Base-by-base conservation (phyloP, 2,329 filamentous ascomycete species). In the Trichophyton simii region DNA sequence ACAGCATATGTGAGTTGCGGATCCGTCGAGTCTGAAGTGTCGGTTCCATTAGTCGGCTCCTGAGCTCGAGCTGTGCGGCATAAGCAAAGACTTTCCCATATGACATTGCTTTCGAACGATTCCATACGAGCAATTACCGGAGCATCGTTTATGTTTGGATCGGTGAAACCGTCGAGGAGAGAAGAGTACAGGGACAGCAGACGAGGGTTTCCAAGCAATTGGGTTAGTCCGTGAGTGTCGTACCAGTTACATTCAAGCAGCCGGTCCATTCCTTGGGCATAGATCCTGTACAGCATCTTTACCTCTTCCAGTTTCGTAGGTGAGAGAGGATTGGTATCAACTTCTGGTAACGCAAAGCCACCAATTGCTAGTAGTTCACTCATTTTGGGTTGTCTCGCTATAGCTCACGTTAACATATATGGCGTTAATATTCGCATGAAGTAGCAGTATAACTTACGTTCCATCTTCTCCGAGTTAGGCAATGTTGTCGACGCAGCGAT, bases 201-300 rank as follows among this genome's bases (percentile, higher is more conserved):
- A 31, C 77, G 75, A 31, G 78, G 75, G 69, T 87, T 80, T 41
- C 73, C 74, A 62, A 83, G 73, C 1, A 87, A 73, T 59, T 79
- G 74, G n/a, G 71, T 72, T 60, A 81, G 76, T 60, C 80, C 82
- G 65, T 79, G 79, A 42, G 75, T 76, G 28, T 77, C 83, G 75
- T 89, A 96, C 91, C 91, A 97, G 31, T 80, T 81, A 5, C 89
- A 88, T 72, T 96, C 91, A 64, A 95, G 82, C 64, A 94, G 86
- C 58, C 82, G 82, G 72, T 89, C 86, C 55, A 94, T 82, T 6
- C 85, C 87, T 1, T 82, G 82, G 3, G 86, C 87, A 72, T 94
- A 95, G 65, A 90, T 85, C 67, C 83, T 82, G 73, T 88, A 95
- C 15, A 92, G 77, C 64, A 82, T 82, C 65, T 84, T 85, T 62